These are phyloP conservation scores for Tagetes patula DNA, from an alignment of 129 eudicot species.

Conservation along the genomic window DNA sequence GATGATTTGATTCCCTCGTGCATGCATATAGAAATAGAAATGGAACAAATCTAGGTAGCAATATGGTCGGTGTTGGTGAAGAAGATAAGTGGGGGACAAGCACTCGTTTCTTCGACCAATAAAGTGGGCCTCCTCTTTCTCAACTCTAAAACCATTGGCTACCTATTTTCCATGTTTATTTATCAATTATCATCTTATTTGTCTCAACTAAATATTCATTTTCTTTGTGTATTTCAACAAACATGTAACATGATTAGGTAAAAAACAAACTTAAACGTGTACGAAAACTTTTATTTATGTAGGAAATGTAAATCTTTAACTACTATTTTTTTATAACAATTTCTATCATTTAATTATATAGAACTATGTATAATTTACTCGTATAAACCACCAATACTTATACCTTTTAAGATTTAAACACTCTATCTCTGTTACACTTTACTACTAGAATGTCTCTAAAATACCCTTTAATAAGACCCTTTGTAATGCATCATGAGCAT, in stretches of 20 bases:
- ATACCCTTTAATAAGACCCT: too few species aligned
- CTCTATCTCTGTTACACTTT: too few species aligned
- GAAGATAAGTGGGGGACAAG: constrained; percentile 24
- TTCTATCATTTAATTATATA: too few species aligned
- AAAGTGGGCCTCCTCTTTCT: constrained; percentile 18
- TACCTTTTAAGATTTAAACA: too few species aligned
- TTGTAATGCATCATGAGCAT: too few species aligned
- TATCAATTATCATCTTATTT: background rate
- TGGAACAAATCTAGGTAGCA: background rate
- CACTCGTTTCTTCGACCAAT: constrained; percentile 16
- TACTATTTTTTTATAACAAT: too few species aligned
- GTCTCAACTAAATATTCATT: background rate
- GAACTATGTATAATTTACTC: too few species aligned
- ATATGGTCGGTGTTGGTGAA: constrained; percentile 29
- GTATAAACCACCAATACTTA: too few species aligned
- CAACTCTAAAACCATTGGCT: constrained; percentile 27
- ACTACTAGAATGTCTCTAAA: too few species aligned
- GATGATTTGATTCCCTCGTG: background rate
- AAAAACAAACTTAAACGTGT: too few species aligned
- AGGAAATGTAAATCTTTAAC: too few species aligned
- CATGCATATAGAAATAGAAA: background rate
- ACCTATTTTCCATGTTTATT: background rate
- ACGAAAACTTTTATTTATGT: too few species aligned
- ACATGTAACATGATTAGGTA: background rate
- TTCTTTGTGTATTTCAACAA: background rate